Evolutionary conservation across 169 alveolate genomes (phyloP).

Genomic region (Babesia microti): DNA sequence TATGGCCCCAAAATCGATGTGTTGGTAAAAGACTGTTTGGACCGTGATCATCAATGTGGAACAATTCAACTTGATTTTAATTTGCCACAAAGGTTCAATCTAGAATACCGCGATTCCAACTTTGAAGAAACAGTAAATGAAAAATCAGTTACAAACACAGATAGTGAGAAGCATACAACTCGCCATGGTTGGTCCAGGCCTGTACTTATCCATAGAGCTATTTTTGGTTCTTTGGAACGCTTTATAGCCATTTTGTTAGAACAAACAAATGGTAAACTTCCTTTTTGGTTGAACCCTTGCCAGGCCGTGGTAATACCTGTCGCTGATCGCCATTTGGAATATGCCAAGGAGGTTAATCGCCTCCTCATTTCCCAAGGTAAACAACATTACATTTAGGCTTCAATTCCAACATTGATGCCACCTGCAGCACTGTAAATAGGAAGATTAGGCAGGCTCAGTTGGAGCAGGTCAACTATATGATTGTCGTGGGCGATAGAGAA

Average conservation of each 20-base stretch:
- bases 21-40: constrained; percentile 86
- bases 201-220: constrained; percentile 98
- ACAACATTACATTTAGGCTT: constrained; percentile 58
- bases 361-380: constrained; percentile 23
- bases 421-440: constrained; percentile 84
- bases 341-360: constrained; percentile 72
- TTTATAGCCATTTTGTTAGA: constrained; percentile 90
- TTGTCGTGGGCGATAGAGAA: constrained; percentile 96
- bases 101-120: constrained; percentile 87
- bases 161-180: not conserved
- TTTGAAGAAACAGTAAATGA: constrained; percentile 24
- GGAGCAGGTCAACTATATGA: constrained; percentile 84
- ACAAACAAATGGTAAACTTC: constrained; percentile 96
- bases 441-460: constrained; percentile 91
- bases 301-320: constrained; percentile 89
- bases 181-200: constrained; percentile 89
- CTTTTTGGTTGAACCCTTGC: constrained; percentile 98
- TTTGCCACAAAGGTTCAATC: constrained; percentile 92
- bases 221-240: constrained; percentile 92
- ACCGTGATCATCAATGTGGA: constrained; percentile 96
- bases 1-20: constrained; percentile 99
- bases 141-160: constrained; percentile 6
- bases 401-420: constrained; percentile 80
- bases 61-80: constrained; percentile 97
- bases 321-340: constrained; percentile 76